Evolutionary conservation across 495 filamentous ascomycete genomes (phyloP).

Genomic region (Daldinia concentrica): DNA sequence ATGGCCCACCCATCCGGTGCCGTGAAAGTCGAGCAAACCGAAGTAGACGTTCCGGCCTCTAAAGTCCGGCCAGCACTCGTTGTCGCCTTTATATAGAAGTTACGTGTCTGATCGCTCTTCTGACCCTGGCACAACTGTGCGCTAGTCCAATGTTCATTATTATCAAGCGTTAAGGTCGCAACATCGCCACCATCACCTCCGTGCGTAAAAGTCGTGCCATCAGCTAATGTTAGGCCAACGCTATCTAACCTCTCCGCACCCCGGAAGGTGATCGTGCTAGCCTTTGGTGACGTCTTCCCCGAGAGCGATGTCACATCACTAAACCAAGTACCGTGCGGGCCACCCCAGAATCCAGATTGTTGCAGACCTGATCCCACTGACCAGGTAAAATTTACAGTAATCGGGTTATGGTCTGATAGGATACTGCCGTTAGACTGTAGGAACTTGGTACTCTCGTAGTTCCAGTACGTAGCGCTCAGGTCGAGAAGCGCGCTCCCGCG

Average conservation of each 20-base stretch:
- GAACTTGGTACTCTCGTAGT: constrained; percentile 62
- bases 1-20: constrained; percentile 65
- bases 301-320: constrained; percentile 58
- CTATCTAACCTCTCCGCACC: constrained; percentile 61
- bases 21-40: constrained; percentile 58
- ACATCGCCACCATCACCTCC: constrained; percentile 64
- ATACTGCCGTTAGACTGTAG: constrained; percentile 61
- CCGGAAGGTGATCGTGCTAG: constrained; percentile 55
- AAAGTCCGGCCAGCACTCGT: constrained; percentile 63
- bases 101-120: constrained; percentile 58
- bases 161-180: constrained; percentile 54
- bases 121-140: constrained; percentile 63
- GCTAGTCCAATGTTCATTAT: constrained; percentile 59
- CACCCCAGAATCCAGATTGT: constrained; percentile 62
- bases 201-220: constrained; percentile 60
- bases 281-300: constrained; percentile 46
- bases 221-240: constrained; percentile 57
- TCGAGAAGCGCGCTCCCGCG: constrained; percentile 57
- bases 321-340: constrained; percentile 64
- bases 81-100: constrained; percentile 65
- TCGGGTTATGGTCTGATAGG: constrained; percentile 70
- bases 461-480: constrained; percentile 55
- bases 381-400: constrained; percentile 65
- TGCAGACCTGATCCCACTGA: constrained; percentile 50
- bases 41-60: constrained; percentile 58